phyloP scores from a whole-genome alignment of 163 green algal species.

The Picocystis sp. region DNA sequence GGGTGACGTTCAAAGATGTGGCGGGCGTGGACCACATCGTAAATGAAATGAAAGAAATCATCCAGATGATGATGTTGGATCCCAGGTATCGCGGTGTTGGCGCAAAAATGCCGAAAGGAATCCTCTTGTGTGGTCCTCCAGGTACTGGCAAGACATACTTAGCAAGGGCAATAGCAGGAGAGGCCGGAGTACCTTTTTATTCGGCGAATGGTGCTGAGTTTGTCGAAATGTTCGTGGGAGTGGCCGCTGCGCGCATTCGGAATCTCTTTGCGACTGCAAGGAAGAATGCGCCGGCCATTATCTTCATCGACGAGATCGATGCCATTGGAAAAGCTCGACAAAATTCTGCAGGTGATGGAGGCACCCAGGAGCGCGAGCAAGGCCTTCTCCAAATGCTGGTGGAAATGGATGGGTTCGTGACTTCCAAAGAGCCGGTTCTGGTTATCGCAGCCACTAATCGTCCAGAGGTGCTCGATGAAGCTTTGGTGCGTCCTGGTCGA shows the following conservation, averaged over 20 bases:
- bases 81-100: slow-evolving; percentile 28
- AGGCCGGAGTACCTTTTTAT: slow-evolving; percentile 8
- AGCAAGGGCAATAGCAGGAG: neutral
- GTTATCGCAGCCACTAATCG: slow-evolving; percentile 78
- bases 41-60: slow-evolving; percentile 30
- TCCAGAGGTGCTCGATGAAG: slow-evolving; percentile 49
- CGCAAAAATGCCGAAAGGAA: slow-evolving; percentile 24
- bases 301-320: slow-evolving; percentile 58
- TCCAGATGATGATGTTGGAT: slow-evolving; percentile 33
- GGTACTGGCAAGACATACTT: slow-evolving; percentile 1
- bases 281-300: slow-evolving; percentile 29
- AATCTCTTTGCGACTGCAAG: slow-evolving; percentile 35
- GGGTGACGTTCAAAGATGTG: slow-evolving; percentile 26
- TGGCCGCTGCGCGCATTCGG: slow-evolving; percentile 36
- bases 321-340: slow-evolving; percentile 34
- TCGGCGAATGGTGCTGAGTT: slow-evolving; percentile 66
- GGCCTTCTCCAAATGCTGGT: slow-evolving; percentile 42
- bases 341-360: slow-evolving; percentile 15
- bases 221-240: slow-evolving; percentile 75
- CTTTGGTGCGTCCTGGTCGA: slow-evolving; percentile 33
- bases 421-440: slow-evolving; percentile 25
- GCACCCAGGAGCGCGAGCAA: slow-evolving; percentile 36
- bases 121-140: neutral
- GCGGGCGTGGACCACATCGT: slow-evolving; percentile 47
- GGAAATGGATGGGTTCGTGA: slow-evolving; percentile 40